phyloP scores from a whole-genome alignment of 2,329 filamentous ascomycete genomes.

The Didymella glomerata region DNA sequence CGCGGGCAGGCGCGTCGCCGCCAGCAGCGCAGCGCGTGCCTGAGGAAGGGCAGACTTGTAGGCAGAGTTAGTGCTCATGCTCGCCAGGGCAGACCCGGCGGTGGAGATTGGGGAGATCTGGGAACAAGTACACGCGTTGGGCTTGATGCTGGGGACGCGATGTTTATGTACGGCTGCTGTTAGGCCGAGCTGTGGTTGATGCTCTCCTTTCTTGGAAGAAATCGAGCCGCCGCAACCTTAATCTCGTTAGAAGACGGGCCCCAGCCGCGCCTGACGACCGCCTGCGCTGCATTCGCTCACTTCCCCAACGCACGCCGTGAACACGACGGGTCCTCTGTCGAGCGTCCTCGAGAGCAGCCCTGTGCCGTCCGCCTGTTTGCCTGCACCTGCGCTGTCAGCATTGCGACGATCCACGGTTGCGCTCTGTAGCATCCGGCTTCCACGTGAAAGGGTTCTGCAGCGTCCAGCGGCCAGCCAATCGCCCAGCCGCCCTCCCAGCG shows the following conservation, averaged over 20 bases:
- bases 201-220: constrained; percentile 22
- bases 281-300: constrained; percentile 20
- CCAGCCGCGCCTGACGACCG: constrained; percentile 42
- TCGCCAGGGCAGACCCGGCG: constrained; percentile 18
- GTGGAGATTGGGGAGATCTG: constrained; percentile 12
- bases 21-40: constrained; percentile 9
- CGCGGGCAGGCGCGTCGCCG: constrained; percentile 10
- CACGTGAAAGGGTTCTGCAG: constrained; percentile 28
- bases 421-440: neutral
- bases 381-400: neutral
- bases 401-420: neutral
- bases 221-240: constrained; percentile 4
- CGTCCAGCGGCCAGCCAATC: neutral
- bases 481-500: constrained; percentile 4
- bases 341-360: constrained; percentile 16
- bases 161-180: constrained; percentile 20
- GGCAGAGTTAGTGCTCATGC: constrained; percentile 7
- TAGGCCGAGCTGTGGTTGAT: constrained; percentile 24
- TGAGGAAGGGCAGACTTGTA: constrained; percentile 1
- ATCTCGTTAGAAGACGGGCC: constrained; percentile 21
- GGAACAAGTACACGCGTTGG: constrained; percentile 2
- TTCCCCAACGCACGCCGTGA: constrained; percentile 42
- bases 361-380: constrained; percentile 1
- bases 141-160: constrained; percentile 4
- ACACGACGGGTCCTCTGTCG: constrained; percentile 26